Conservation (phyloP, 179 eudicot genomes). For the Silene noctiflora region DNA sequence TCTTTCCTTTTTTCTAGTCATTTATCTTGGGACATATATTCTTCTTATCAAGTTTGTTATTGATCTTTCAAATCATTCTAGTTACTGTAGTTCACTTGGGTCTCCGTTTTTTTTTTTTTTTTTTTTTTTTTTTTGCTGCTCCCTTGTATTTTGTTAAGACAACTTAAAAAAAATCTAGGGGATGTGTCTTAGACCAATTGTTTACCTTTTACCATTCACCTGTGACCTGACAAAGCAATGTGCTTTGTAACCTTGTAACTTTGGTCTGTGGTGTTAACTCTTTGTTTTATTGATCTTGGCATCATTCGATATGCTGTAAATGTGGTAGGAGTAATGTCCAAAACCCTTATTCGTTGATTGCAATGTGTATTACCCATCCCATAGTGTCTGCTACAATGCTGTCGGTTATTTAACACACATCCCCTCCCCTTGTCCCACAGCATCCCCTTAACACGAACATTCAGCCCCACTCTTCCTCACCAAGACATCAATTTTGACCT, state of each 20-base stretch:
- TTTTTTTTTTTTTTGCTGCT: neutral
- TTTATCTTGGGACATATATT: neutral
- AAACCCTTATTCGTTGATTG: neutral
- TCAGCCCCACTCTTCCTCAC: neutral
- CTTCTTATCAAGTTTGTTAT: too few species aligned
- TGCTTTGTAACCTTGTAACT: too few species aligned
- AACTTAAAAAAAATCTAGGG: too few species aligned
- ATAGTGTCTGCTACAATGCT: neutral
- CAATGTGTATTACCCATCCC: neutral
- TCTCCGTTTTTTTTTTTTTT: too few species aligned
- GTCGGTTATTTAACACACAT: too few species aligned
- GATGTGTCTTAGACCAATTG: neutral
- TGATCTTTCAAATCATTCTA: neutral
- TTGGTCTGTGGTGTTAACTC: too few species aligned
- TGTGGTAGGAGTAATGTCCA: neutral
- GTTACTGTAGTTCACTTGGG: neutral
- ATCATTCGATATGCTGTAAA: neutral
- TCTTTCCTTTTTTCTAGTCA: neutral
- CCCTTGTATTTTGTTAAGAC: neutral
- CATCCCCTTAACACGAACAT: neutral
- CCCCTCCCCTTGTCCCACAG: neutral
- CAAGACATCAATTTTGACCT: neutral
- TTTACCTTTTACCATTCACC: neutral
- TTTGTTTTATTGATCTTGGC: neutral
- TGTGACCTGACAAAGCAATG: too few species aligned